A percentile compares a stretch with the other conserved stretches of the same genome.
Conservation (phyloP, 805 yeast genomes). For the Wickerhamiella azyma region DNA sequence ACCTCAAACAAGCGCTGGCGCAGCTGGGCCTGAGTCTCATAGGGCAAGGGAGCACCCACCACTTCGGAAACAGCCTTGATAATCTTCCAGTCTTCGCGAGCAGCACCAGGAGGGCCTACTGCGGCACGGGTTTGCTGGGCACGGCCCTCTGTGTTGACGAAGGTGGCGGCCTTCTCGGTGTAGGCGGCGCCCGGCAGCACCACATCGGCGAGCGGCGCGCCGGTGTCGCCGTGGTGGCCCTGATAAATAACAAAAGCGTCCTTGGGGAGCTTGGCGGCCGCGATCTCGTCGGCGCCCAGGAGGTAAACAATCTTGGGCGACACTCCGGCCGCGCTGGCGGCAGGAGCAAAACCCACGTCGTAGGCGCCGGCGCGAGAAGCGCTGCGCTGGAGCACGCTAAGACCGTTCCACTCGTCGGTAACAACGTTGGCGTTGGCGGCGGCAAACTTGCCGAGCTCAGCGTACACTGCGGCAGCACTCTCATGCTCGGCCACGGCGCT, state of each 20-base stretch:
- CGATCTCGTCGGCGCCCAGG: slow-evolving; percentile 73
- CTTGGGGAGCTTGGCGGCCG: slow-evolving; percentile 53
- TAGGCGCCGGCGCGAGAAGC: slow-evolving; percentile 82
- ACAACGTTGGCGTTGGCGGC: slow-evolving; percentile 43
- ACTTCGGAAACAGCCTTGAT: slow-evolving; percentile 72
- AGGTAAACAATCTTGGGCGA: slow-evolving; percentile 65
- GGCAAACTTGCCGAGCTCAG: slow-evolving; percentile 43
- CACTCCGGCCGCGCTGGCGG: slow-evolving; percentile 27
- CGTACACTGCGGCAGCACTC: slow-evolving; percentile 47
- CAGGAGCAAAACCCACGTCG: slow-evolving; percentile 63
- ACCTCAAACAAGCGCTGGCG: slow-evolving; percentile 59
- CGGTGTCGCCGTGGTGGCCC: slow-evolving; percentile 85
- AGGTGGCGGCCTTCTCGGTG: slow-evolving; percentile 76
- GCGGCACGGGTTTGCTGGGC: slow-evolving; percentile 78
- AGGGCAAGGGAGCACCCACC: slow-evolving; percentile 55
- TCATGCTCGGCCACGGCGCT: slow-evolving; percentile 59
- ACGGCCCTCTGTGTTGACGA: slow-evolving; percentile 83
- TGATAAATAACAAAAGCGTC: slow-evolving; percentile 82
- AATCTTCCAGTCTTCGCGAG: slow-evolving; percentile 87
- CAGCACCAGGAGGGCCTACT: slow-evolving; percentile 73
- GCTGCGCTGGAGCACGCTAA: slow-evolving; percentile 66
- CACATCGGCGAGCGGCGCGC: slow-evolving; percentile 81
- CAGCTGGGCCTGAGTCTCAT: slow-evolving; percentile 55
- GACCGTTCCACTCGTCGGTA: slow-evolving; percentile 68
- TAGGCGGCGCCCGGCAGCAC: slow-evolving; percentile 78